phyloP scores from a whole-genome alignment of 495 filamentous ascomycete species.

The Trichoderma asperelloides region DNA sequence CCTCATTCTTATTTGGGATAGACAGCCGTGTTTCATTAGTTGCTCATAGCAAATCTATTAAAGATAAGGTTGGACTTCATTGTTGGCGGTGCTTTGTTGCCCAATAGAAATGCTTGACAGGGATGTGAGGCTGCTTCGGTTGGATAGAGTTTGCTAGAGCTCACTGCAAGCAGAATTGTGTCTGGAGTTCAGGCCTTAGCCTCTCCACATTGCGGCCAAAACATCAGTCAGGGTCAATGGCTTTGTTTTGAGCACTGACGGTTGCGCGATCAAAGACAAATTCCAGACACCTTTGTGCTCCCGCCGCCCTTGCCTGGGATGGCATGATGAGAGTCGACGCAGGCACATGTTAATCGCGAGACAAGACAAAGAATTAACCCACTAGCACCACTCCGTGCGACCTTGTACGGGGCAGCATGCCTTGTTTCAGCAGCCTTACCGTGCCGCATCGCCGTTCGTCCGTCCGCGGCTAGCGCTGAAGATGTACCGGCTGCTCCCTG shows the following conservation, averaged over 20 bases:
- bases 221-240: not conserved
- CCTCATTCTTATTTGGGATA: too few species aligned
- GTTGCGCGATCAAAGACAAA: conserved; percentile 2
- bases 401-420: not conserved
- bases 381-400: too few species aligned
- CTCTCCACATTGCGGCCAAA: not conserved
- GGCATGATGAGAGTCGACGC: not conserved
- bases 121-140: too few species aligned
- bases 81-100: too few species aligned
- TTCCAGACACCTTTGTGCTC: not conserved
- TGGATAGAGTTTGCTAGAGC: too few species aligned
- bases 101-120: too few species aligned
- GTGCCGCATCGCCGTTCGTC: not conserved
- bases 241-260: not conserved
- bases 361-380: not conserved
- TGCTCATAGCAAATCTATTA: too few species aligned
- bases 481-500: too few species aligned
- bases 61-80: too few species aligned
- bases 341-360: not conserved
- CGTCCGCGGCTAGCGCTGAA: not conserved
- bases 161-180: too few species aligned
- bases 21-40: too few species aligned
- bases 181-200: too few species aligned
- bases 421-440: conserved; percentile 1
- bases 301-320: not conserved